Conservation (phyloP, 176 grass and related monocot genomes). For the Elaeis guineensis region DNA sequence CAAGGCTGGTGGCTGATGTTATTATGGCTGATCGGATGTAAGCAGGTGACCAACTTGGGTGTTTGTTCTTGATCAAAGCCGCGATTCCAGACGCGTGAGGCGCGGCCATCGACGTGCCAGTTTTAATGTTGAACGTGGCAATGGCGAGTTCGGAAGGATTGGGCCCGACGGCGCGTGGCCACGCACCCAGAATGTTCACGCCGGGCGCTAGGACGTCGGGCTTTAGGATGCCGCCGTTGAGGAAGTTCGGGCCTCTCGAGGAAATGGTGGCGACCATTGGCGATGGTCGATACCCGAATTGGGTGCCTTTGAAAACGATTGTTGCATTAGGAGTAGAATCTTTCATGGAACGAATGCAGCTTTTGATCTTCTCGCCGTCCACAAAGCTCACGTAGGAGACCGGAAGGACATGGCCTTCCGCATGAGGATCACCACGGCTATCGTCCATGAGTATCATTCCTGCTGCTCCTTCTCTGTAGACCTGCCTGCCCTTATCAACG, state of each 20-base stretch:
- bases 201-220: constrained; percentile 64
- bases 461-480: not conserved
- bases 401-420: constrained; percentile 26
- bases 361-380: constrained; percentile 34
- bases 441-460: constrained; percentile 1
- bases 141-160: not conserved
- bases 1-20: constrained; percentile 34
- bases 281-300: constrained; percentile 28
- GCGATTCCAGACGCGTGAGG: constrained; percentile 47
- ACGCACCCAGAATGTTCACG: constrained; percentile 56
- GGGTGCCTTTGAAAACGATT: constrained; percentile 39
- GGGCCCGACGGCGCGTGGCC: constrained; percentile 17
- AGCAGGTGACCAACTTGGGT: constrained; percentile 53
- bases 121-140: constrained; percentile 32
- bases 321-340: constrained; percentile 15
- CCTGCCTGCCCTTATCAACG: not conserved
- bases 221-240: constrained; percentile 38
- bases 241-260: constrained; percentile 34
- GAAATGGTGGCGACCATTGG: constrained; percentile 41
- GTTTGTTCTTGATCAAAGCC: constrained; percentile 37
- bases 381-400: constrained; percentile 26
- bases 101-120: constrained; percentile 68
- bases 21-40: constrained; percentile 63
- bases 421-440: not conserved
- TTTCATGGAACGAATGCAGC: not conserved